Evolutionary conservation across 179 eudicot species (phyloP), one percentile per base, ranked within the genome.

Genomic region (Silene coronaria): DNA sequence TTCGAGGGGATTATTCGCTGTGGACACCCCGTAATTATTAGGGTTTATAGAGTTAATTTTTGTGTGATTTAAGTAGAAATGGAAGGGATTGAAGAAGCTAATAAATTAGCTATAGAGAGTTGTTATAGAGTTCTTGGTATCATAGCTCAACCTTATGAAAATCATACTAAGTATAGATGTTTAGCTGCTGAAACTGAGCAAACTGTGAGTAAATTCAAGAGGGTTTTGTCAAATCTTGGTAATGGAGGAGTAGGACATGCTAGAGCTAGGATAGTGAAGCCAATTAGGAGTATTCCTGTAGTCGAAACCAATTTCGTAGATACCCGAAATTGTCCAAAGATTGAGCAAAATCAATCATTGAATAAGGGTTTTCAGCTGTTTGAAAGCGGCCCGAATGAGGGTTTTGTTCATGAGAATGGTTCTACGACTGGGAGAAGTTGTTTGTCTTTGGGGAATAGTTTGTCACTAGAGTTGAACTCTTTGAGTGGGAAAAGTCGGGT

Each of bases 21-120:
- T 34, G 38, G 38, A 34, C 38, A 34, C 38, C 38, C 38, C 38
- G 38, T 34, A 36, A 11, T 36, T 36, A 11, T 36, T 36, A 64
- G 71, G 79, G 73, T 72, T 74, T 73, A 64, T 24, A 62, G 19
- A 17, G 16, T 63, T 30, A 10, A 77, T 23, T 9, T 72, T 59
- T 64, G 36, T 64, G 58, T 26, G 61, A 14, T 10, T 30, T 34
- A 12, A 16, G 3, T 6, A 22, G 67, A 46, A 67, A 88, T 90
- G 96, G 91, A 91, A 66, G 90, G 85, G 13, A 76, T 91, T 78
- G 93, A 89, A 74, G 88, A 83, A 80, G 90, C 87, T 55, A 89
- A 89, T 67, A 88, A 72, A 81, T 72, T 79, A 59, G 96, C 96
- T 68, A 85, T 91, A 60, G 88, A 86, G 76, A 88, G 84, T 78